Conservation (phyloP, 2,329 filamentous ascomycete species). For the Macrophomina phaseolina region DNA sequence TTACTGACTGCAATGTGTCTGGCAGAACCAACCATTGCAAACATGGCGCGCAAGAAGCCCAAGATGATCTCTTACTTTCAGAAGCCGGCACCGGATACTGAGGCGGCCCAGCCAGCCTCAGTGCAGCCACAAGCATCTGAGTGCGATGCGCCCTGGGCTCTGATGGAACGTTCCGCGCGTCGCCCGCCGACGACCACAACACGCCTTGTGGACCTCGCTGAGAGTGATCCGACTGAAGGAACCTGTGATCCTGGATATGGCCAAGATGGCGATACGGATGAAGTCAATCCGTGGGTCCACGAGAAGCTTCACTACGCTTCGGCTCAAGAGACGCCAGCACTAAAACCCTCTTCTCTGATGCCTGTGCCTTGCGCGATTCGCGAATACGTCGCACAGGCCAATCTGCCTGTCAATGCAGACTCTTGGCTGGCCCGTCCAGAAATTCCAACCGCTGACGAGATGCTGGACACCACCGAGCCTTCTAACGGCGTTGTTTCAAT, state of each 20-base stretch:
- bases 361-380: background rate
- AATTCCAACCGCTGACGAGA: conserved; percentile 60
- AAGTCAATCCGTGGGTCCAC: background rate
- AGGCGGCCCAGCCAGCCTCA: too few species aligned
- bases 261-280: background rate
- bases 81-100: background rate
- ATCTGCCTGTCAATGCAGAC: background rate
- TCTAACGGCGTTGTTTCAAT: background rate
- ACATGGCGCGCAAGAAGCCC: background rate
- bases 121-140: too few species aligned
- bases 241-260: background rate
- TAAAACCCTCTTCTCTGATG: background rate
- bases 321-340: background rate
- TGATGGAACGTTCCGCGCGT: too few species aligned
- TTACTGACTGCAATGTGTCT: background rate
- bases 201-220: too few species aligned
- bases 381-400: background rate
- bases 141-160: too few species aligned
- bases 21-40: background rate
- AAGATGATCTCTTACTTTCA: background rate
- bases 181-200: too few species aligned
- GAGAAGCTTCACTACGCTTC: background rate
- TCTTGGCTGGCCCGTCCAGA: conserved; percentile 51
- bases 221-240: too few species aligned
- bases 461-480: conserved; percentile 45